Evolutionary conservation across 2,329 filamentous ascomycete species (phyloP).

Genomic region (Dothiorella sarmentorum): DNA sequence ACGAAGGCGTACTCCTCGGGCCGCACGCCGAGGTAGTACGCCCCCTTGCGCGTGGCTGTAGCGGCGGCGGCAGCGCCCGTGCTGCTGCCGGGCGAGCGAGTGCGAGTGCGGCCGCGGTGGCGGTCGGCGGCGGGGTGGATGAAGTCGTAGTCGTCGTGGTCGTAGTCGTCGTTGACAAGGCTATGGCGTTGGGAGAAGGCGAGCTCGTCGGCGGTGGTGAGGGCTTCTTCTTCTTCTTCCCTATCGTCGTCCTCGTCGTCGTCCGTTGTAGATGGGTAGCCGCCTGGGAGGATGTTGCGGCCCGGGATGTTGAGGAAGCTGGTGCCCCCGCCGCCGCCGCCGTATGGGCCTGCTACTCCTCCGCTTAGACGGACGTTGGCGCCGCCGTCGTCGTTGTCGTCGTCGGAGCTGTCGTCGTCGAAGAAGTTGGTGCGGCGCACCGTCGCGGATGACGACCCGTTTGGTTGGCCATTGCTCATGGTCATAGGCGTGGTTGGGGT

Average conservation of each 20-base stretch:
- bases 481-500: constrained; percentile 25
- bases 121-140: no score
- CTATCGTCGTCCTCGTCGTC: background rate
- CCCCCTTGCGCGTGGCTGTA: background rate
- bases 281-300: no score
- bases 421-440: constrained; percentile 35
- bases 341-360: background rate
- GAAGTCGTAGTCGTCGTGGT: no score
- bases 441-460: constrained; percentile 21
- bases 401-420: constrained; percentile 27
- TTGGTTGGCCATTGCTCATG: constrained; percentile 22
- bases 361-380: background rate
- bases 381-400: constrained; percentile 3
- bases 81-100: no score
- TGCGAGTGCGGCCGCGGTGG: background rate
- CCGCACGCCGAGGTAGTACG: background rate
- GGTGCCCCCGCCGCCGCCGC: background rate
- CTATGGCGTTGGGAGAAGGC: constrained; percentile 6
- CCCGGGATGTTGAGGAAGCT: no score
- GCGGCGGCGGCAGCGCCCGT: background rate
- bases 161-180: background rate
- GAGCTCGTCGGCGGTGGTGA: constrained; percentile 2
- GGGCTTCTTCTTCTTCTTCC: no score
- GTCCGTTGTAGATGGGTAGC: no score
- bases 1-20: constrained; percentile 10